These are phyloP conservation scores for Sclerotinia glacialis DNA, from an alignment of 2,329 filamentous ascomycete species.

Conservation along the genomic window DNA sequence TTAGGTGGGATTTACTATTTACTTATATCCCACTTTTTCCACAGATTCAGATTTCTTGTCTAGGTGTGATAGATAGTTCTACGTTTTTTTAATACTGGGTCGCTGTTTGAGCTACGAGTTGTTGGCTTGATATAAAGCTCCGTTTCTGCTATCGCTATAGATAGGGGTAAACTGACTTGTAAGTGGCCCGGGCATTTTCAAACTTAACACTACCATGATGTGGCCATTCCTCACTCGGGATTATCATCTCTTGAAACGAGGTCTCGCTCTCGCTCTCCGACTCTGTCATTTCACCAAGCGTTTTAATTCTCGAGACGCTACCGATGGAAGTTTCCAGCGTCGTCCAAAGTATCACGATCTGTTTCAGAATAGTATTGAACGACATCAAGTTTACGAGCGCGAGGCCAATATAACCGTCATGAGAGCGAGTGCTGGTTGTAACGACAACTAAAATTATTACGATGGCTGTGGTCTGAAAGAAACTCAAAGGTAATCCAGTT, in stretches of 20 bases:
- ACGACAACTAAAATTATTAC: conserved; percentile 25
- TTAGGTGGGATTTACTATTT: background rate
- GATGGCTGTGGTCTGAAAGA: conserved; percentile 17
- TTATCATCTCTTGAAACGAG: background rate
- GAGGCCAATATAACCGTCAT: conserved; percentile 39
- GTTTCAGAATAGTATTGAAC: background rate
- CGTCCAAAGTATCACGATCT: background rate
- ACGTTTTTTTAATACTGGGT: background rate
- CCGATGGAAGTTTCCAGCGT: background rate
- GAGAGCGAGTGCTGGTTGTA: conserved; percentile 33
- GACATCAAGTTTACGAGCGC: conserved; percentile 37
- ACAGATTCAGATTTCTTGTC: background rate
- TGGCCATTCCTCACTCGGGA: background rate
- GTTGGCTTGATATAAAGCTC: background rate
- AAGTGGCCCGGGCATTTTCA: background rate
- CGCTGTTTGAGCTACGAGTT: background rate
- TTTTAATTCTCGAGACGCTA: background rate
- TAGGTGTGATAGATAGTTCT: background rate
- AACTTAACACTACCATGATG: background rate
- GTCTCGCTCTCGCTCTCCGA: background rate
- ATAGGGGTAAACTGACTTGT: background rate
- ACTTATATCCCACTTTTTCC: background rate
- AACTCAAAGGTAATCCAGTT: background rate
- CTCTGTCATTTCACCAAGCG: background rate
- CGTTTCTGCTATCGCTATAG: background rate